phyloP scores from a whole-genome alignment of 2,329 filamentous ascomycete species.

The Aspergillus sclerotialis region DNA sequence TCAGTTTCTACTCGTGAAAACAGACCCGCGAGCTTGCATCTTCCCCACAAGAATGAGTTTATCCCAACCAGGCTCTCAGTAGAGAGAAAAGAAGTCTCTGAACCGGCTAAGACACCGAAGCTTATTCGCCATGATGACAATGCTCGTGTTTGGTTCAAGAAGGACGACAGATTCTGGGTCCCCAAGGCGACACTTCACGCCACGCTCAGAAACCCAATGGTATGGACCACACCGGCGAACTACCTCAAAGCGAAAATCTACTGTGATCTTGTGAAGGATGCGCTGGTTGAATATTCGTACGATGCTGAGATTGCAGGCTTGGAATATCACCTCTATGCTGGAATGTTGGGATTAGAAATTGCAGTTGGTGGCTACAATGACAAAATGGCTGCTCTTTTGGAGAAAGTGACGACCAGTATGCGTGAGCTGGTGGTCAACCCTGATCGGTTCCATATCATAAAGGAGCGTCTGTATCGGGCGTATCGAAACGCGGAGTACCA shows the following conservation, averaged over 20 bases:
- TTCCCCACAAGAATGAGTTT: slow-evolving; percentile 92
- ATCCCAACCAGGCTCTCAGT: slow-evolving; percentile 90
- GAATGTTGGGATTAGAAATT: slow-evolving; percentile 67
- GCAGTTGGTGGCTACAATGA: slow-evolving; percentile 90
- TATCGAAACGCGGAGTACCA: slow-evolving; percentile 84
- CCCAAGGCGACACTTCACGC: slow-evolving; percentile 85
- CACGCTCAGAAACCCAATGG: slow-evolving; percentile 69
- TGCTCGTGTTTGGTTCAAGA: slow-evolving; percentile 91
- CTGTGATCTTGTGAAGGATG: slow-evolving; percentile 79
- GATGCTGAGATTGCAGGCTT: slow-evolving; percentile 90
- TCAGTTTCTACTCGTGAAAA: slow-evolving; percentile 50
- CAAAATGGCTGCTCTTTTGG: slow-evolving; percentile 82
- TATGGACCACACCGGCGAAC: slow-evolving; percentile 71
- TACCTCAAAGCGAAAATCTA: slow-evolving; percentile 73
- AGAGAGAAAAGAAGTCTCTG: slow-evolving; percentile 82
- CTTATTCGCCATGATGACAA: slow-evolving; percentile 77
- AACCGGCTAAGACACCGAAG: slow-evolving; percentile 66
- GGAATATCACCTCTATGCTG: slow-evolving; percentile 69
- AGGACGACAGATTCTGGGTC: slow-evolving; percentile 97
- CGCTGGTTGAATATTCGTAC: slow-evolving; percentile 87
- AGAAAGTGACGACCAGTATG: slow-evolving; percentile 80
- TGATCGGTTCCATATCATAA: slow-evolving; percentile 87
- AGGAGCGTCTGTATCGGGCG: slow-evolving; percentile 69
- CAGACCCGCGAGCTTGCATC: slow-evolving; percentile 65
- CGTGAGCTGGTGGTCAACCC: slow-evolving; percentile 74